These are phyloP conservation scores for Huntiella savannae DNA, from an alignment of 2,329 filamentous ascomycete species.

Conservation along the genomic window DNA sequence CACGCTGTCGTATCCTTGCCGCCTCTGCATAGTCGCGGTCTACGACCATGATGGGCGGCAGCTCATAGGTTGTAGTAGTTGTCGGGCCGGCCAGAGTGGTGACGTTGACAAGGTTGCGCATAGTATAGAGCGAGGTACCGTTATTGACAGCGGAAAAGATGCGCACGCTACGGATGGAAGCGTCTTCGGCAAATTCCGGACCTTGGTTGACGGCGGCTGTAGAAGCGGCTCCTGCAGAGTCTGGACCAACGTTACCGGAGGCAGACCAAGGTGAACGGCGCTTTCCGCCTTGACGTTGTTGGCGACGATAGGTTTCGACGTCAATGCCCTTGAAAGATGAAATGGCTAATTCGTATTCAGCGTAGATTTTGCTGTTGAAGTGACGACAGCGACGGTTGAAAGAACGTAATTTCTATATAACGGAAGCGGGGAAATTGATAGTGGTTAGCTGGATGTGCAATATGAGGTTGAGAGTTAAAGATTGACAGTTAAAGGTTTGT, in stretches of 20 bases:
- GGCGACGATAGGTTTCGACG: neutral
- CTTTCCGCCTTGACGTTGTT: neutral
- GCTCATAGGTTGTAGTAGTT: neutral
- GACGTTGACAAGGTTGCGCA: constrained; percentile 4
- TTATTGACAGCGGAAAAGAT: neutral
- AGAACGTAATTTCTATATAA: neutral
- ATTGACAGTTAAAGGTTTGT: neutral
- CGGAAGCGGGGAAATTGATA: neutral
- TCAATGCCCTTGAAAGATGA: neutral
- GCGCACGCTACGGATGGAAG: too few species aligned
- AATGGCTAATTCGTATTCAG: constrained; percentile 6
- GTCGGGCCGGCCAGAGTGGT: constrained; percentile 1
- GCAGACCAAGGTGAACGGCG: too few species aligned
- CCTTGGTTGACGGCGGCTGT: too few species aligned
- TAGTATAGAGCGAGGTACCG: neutral
- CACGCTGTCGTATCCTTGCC: too few species aligned
- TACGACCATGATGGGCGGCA: constrained; percentile 3
- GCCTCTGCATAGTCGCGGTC: neutral
- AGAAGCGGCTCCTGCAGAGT: neutral
- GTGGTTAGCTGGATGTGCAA: neutral
- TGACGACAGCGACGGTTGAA: neutral
- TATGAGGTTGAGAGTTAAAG: neutral
- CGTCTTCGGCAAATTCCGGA: too few species aligned
- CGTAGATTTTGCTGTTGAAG: constrained; percentile 4
- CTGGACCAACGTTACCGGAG: neutral